These are phyloP conservation scores for Thelephora aurantiotincta DNA, from an alignment of 768 basidiomycete genomes.

Conservation along the genomic window DNA sequence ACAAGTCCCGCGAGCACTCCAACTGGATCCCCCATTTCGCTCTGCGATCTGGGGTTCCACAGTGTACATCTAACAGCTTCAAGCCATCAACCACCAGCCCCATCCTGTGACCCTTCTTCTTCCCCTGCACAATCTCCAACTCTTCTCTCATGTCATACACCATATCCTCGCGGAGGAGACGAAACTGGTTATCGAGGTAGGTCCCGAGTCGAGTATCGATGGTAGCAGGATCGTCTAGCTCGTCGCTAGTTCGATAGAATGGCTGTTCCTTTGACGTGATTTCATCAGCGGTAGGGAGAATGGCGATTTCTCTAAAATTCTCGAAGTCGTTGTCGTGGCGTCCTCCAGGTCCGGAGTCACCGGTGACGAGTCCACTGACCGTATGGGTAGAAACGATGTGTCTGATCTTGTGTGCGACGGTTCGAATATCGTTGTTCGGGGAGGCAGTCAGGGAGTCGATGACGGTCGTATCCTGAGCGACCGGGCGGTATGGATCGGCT, in stretches of 20 bases:
- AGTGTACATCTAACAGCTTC: slow-evolving; percentile 21
- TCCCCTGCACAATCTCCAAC: slow-evolving; percentile 24
- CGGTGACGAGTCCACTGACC: slow-evolving; percentile 9
- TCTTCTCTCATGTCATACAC: slow-evolving; percentile 43
- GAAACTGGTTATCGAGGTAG: slow-evolving; percentile 54
- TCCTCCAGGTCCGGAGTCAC: slow-evolving; percentile 35
- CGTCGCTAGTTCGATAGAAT: slow-evolving; percentile 31
- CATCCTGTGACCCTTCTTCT: slow-evolving; percentile 26
- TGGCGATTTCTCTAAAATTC: slow-evolving; percentile 46
- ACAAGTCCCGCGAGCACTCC: slow-evolving; percentile 18
- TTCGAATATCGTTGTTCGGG: slow-evolving; percentile 12
- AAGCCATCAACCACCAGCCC: slow-evolving; percentile 26
- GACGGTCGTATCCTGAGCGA: slow-evolving; percentile 21
- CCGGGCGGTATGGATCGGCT: slow-evolving; percentile 22
- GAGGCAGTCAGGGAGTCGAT: slow-evolving; percentile 15
- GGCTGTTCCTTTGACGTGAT: slow-evolving; percentile 27
- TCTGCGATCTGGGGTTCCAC: slow-evolving; percentile 20
- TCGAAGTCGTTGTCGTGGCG: slow-evolving; percentile 57
- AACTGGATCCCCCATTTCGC: slow-evolving; percentile 21
- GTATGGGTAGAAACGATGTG: slow-evolving; percentile 20
- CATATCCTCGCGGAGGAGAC: slow-evolving; percentile 52
- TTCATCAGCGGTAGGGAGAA: slow-evolving; percentile 51
- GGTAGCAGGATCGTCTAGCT: slow-evolving; percentile 28
- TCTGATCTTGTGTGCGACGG: slow-evolving; percentile 25
- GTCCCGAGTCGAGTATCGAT: slow-evolving; percentile 24